Conservation (phyloP, 345 rosid genomes). For the Passiflora organensis region DNA sequence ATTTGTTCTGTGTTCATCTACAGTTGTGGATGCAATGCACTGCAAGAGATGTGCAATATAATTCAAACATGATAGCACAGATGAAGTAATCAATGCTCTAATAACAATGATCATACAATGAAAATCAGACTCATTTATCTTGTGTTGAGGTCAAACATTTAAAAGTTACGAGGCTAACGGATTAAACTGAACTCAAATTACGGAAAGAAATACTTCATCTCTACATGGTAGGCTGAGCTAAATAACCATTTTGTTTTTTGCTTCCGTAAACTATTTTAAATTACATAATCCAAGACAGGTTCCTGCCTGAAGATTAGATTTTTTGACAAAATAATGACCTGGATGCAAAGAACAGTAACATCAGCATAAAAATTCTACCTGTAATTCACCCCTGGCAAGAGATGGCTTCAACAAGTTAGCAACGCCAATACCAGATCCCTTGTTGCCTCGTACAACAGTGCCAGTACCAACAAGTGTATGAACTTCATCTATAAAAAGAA, state of each 20-base stretch:
- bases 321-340: constrained; percentile 6
- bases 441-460: constrained; percentile 79
- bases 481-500: constrained; percentile 93
- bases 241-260: neutral
- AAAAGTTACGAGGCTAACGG: no score
- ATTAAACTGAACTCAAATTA: neutral
- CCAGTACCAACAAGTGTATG: constrained; percentile 94
- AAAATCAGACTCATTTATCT: no score
- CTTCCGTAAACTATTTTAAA: no score
- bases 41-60: constrained; percentile 34
- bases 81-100: no score
- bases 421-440: constrained; percentile 95
- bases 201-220: neutral
- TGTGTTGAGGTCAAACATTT: no score
- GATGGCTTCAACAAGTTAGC: constrained; percentile 90
- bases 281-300: neutral
- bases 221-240: neutral
- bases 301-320: constrained; percentile 3
- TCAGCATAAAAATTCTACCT: constrained; percentile 41
- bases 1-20: constrained; percentile 75
- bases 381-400: constrained; percentile 91
- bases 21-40: constrained; percentile 96
- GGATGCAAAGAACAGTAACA: neutral
- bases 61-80: neutral
- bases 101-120: no score